phyloP scores from a whole-genome alignment of 495 filamentous ascomycete species.

The Penicillium lagena region DNA sequence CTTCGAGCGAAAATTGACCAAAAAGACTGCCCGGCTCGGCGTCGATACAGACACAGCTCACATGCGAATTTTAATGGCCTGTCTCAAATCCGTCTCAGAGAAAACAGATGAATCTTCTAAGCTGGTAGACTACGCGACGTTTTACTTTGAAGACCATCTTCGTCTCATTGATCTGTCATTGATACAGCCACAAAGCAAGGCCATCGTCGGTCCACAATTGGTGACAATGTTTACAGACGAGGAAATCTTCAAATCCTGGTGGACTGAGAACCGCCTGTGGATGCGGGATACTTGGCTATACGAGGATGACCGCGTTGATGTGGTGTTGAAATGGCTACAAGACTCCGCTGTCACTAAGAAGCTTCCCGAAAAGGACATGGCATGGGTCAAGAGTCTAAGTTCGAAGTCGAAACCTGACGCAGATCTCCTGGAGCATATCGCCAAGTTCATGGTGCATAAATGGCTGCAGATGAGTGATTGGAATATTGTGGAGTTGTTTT shows the following conservation, averaged over 20 bases:
- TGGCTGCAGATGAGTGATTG: constrained; percentile 6
- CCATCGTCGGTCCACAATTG: constrained; percentile 5
- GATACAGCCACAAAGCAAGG: too few relatives aligned
- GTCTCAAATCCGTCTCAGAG: too few relatives aligned
- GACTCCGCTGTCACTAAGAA: constrained; percentile 15
- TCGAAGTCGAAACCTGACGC: constrained; percentile 15
- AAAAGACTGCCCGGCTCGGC: too few relatives aligned
- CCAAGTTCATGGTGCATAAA: background rate
- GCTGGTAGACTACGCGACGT: too few relatives aligned
- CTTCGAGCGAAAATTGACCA: too few relatives aligned
- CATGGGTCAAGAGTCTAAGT: constrained; percentile 12
- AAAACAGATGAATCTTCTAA: too few relatives aligned
- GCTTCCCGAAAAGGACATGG: constrained; percentile 2
- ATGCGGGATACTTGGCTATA: constrained; percentile 5
- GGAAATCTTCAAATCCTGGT: constrained; percentile 6
- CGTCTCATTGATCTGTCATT: too few relatives aligned
- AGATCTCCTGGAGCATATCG: constrained; percentile 15
- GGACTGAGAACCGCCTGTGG: background rate
- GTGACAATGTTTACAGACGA: constrained; percentile 7
- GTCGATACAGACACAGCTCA: too few relatives aligned
- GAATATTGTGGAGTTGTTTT: background rate
- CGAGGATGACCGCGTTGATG: constrained; percentile 1
- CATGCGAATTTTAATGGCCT: too few relatives aligned
- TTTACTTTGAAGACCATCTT: too few relatives aligned
- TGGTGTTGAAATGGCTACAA: constrained; percentile 11